Conservation (phyloP, 495 filamentous ascomycete species). For the Hypoxylon crocopeplum region DNA sequence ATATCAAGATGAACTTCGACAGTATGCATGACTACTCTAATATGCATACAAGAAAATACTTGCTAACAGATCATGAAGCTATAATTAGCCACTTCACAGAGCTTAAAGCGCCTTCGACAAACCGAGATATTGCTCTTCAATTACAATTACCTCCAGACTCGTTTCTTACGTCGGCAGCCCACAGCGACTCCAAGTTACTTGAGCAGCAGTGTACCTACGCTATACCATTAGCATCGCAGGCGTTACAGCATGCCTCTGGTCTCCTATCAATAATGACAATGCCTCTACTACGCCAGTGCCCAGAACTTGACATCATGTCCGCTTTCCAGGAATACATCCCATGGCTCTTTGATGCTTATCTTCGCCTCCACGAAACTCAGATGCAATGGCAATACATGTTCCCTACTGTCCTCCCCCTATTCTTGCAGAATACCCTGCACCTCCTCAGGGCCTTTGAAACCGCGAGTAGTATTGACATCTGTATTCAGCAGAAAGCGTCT, state of each 20-base stretch:
- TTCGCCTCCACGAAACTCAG: conserved; percentile 38
- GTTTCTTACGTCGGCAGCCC: conserved; percentile 17
- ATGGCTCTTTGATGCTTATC: conserved; percentile 48
- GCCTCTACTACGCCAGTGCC: conserved; percentile 29
- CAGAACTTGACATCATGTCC: conserved; percentile 22
- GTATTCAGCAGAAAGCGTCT: conserved; percentile 43
- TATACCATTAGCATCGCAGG: conserved; percentile 32
- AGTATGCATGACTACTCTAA: conserved; percentile 39
- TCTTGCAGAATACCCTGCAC: conserved; percentile 39
- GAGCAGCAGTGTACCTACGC: conserved; percentile 37
- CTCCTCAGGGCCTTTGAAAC: conserved; percentile 25
- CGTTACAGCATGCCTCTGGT: conserved; percentile 39
- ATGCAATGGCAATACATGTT: conserved; percentile 35
- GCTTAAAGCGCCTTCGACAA: conserved; percentile 9
- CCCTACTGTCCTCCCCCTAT: conserved; percentile 26
- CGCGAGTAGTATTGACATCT: conserved; percentile 20
- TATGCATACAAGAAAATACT: conserved; percentile 5
- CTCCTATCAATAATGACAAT: conserved; percentile 45
- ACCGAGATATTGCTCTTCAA: conserved; percentile 24
- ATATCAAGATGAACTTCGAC: conserved; percentile 50
- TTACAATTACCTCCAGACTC: conserved; percentile 33
- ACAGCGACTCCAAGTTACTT: conserved; percentile 9
- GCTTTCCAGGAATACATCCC: conserved; percentile 39
- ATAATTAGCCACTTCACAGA: conserved; percentile 17
- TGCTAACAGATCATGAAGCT: conserved; percentile 24